Evolutionary conservation across 352 stramenopile species (phyloP).

Genomic region (Globisporangium megalacanthum): DNA sequence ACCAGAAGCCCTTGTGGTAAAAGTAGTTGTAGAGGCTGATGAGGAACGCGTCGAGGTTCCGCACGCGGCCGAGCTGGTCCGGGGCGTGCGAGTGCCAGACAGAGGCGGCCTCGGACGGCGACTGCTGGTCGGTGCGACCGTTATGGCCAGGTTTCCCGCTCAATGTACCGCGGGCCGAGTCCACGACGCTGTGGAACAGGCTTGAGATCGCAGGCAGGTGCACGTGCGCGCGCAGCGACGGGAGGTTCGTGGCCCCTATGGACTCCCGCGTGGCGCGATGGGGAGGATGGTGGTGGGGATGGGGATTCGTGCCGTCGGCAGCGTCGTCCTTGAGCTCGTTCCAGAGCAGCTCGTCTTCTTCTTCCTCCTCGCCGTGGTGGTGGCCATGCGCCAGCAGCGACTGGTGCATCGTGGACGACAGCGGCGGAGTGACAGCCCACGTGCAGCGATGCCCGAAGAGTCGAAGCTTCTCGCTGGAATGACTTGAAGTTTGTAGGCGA

Average conservation of each 20-base stretch:
- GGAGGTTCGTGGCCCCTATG: constrained; percentile 19
- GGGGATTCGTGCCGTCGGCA: constrained; percentile 7
- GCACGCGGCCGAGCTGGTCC: constrained; percentile 62
- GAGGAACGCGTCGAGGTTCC: constrained; percentile 90
- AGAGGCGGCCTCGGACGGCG: neutral
- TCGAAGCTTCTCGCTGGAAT: neutral
- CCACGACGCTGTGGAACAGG: constrained; percentile 61
- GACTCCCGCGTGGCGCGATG: neutral
- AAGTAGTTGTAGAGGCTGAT: constrained; percentile 94
- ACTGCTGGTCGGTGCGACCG: constrained; percentile 4
- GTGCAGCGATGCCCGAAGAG: neutral
- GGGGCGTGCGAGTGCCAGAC: constrained; percentile 39
- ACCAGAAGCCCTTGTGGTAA: constrained; percentile 90
- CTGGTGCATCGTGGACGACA: constrained; percentile 44
- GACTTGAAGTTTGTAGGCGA: neutral
- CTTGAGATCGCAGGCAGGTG: constrained; percentile 76
- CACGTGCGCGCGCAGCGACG: constrained; percentile 59
- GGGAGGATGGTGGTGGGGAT: too few species aligned
- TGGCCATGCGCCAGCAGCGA: constrained; percentile 40
- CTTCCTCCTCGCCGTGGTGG: constrained; percentile 33
- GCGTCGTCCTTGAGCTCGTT: constrained; percentile 64
- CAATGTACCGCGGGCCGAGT: constrained; percentile 43
- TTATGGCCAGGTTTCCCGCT: neutral
- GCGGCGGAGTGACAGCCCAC: neutral
- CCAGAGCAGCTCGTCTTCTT: constrained; percentile 78